These are phyloP conservation scores for Salix caprea DNA, from an alignment of 345 rosid species.

Conservation along the genomic window DNA sequence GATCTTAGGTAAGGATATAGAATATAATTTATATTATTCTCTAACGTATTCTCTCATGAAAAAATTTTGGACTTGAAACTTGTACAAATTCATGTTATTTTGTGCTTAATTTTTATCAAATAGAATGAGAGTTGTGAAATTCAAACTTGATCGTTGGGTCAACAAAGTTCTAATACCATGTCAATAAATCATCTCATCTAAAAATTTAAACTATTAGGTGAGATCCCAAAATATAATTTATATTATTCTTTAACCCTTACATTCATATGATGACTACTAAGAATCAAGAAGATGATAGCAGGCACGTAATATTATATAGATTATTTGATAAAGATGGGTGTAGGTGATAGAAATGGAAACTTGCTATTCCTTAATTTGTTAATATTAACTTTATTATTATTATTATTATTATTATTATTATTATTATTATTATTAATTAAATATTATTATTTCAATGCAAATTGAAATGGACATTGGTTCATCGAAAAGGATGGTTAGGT, in stretches of 20 bases:
- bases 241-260: rapidly evolving
- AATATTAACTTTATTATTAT: neutral
- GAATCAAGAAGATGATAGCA: neutral
- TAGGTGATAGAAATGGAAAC: constrained; percentile 9
- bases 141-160: too few species aligned
- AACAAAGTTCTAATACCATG: too few species aligned
- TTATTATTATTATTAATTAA: too few species aligned
- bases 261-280: neutral
- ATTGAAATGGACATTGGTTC: neutral
- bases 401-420: too few species aligned
- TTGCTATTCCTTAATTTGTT: neutral
- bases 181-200: too few species aligned
- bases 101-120: too few species aligned
- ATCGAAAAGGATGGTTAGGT: neutral
- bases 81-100: rapidly evolving
- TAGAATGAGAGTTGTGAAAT: rapidly evolving
- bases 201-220: too few species aligned
- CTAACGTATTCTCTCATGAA: rapidly evolving
- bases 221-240: too few species aligned
- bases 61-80: too few species aligned
- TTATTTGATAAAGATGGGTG: constrained; percentile 2
- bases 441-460: neutral
- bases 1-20: too few species aligned
- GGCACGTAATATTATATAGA: neutral
- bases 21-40: too few species aligned